Evolutionary conservation across 495 filamentous ascomycete genomes (phyloP).

Genomic region (Acidiella bohemica): DNA sequence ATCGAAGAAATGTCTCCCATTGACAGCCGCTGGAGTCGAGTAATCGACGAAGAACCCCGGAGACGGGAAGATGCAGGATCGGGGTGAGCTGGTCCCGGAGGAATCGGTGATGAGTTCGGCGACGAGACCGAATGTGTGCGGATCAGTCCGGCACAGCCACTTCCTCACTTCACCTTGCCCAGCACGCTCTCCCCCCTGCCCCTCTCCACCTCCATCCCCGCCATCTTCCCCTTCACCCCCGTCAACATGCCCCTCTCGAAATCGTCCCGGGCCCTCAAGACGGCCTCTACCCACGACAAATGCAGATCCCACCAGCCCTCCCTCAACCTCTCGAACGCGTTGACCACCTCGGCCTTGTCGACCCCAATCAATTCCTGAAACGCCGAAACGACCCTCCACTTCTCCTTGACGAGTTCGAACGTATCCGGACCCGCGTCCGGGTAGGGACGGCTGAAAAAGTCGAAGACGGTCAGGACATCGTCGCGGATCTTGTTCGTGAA

Average conservation of each 20-base stretch:
- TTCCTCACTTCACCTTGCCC: conserved; percentile 59
- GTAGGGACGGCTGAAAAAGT: conserved; percentile 42
- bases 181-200: conserved; percentile 81
- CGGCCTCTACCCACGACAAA: conserved; percentile 91
- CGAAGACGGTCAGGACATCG: conserved; percentile 73
- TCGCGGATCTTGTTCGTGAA: conserved; percentile 84
- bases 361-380: conserved; percentile 60
- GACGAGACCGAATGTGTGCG: too few species aligned
- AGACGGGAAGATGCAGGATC: too few species aligned
- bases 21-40: too few species aligned
- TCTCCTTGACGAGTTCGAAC: conserved; percentile 65
- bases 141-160: too few species aligned
- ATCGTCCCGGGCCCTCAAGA: conserved; percentile 75
- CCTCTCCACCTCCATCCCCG: conserved; percentile 64
- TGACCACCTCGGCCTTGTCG: conserved; percentile 56
- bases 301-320: conserved; percentile 84
- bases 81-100: too few species aligned
- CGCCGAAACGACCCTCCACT: conserved; percentile 79
- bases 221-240: conserved; percentile 70
- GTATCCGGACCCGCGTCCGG: conserved; percentile 37
- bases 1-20: too few species aligned
- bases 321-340: conserved; percentile 75
- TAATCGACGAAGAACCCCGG: too few species aligned
- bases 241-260: conserved; percentile 85
- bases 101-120: too few species aligned